Base-by-base conservation (phyloP, 1,284 basidiomycete species). In the Rhodotorula sp. region DNA sequence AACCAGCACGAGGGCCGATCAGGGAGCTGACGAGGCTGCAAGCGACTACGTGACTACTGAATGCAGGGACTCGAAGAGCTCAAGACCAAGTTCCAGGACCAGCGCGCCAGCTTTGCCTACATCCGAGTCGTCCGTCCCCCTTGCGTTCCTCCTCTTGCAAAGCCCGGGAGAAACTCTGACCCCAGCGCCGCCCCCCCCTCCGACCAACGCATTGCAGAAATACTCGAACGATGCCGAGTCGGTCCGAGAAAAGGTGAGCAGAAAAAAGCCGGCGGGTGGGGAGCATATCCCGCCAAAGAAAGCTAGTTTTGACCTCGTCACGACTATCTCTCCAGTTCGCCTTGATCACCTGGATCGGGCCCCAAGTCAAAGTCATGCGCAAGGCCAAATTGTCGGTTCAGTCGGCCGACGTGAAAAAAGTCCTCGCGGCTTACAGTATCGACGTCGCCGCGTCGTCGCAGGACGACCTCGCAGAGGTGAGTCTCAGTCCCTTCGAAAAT, bases 221-320 rank as follows among this genome's bases (percentile, higher is more conserved):
- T 76, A 72, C 63, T 51, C 70, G 33, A 76, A 74, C 75, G 75
- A 76, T 60, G 68, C 66, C 48, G 75, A 76, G 51, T 74, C 72
- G 26, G 51, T 59, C n/a, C 68, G 74, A 22, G 69, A 72, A 42
- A 74, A 76, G 64, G 64, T 66, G 20, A 42, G 58, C 44, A 8
- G 12, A 48, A 22, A 6, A n/a, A 53, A 14, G 51, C 12, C 15
- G 49, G 6, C 15, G 7, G 22, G 6, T 14, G 17, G 22, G 24
- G 49, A 14, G 24, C 22, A 6, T 14, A 6, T 24, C 22, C 49
- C 15, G 22, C 7, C 22, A 24, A 24, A 6, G 49, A 51, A 12
- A 24, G 22, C 49, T 51, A 24, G 24, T 24, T n/a, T n/a, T n/a
- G n/a, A 51, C 14, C 12, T 6, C 49, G 7, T 14, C 6, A 18